Evolutionary conservation across 345 rosid species (phyloP).

Genomic region (Camelina laxa): DNA sequence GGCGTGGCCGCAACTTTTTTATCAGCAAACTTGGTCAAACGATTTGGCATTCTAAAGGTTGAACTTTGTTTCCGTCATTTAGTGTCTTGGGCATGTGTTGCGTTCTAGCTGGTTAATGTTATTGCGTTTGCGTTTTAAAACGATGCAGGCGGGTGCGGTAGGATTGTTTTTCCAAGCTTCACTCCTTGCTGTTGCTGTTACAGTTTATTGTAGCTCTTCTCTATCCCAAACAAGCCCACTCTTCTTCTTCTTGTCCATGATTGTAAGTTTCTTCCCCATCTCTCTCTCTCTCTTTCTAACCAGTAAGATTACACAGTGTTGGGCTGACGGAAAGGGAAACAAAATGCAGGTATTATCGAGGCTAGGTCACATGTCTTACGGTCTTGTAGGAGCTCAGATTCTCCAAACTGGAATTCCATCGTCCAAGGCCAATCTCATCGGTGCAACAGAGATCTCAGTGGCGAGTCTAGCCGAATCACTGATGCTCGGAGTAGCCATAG

Average conservation of each 20-base stretch:
- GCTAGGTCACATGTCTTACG: slow-evolving; percentile 92
- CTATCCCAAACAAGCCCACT: slow-evolving; percentile 71
- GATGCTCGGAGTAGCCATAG: slow-evolving; percentile 86
- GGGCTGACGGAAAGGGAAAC: slow-evolving; percentile 12
- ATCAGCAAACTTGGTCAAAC: slow-evolving; percentile 75
- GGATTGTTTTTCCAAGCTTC: slow-evolving; percentile 87
- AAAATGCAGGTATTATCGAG: slow-evolving; percentile 75
- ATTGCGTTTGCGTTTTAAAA: slow-evolving; percentile 16
- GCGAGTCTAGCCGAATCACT: slow-evolving; percentile 91
- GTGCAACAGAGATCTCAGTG: slow-evolving; percentile 82
- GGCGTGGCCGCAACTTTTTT: slow-evolving; percentile 94
- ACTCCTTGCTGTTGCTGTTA: slow-evolving; percentile 75
- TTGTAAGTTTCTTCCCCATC: slow-evolving; percentile 54
- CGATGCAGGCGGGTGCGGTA: slow-evolving; percentile 86
- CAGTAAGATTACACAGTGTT: not conserved
- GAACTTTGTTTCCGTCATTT: not conserved
- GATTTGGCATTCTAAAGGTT: slow-evolving; percentile 62
- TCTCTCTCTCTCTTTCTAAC: not conserved
- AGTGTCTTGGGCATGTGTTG: slow-evolving; percentile 1
- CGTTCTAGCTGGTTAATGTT: slow-evolving; percentile 26
- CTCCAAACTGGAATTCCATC: slow-evolving; percentile 95
- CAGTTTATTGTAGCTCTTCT: slow-evolving; percentile 75
- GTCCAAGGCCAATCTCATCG: slow-evolving; percentile 91
- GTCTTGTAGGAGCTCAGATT: slow-evolving; percentile 87
- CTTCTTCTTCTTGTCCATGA: slow-evolving; percentile 74